Percentiles rank a stretch among this genome's conserved stretches.
These are phyloP conservation scores for Emydomyces testavorans DNA, from an alignment of 2,329 filamentous ascomycete species.

Conservation along the genomic window DNA sequence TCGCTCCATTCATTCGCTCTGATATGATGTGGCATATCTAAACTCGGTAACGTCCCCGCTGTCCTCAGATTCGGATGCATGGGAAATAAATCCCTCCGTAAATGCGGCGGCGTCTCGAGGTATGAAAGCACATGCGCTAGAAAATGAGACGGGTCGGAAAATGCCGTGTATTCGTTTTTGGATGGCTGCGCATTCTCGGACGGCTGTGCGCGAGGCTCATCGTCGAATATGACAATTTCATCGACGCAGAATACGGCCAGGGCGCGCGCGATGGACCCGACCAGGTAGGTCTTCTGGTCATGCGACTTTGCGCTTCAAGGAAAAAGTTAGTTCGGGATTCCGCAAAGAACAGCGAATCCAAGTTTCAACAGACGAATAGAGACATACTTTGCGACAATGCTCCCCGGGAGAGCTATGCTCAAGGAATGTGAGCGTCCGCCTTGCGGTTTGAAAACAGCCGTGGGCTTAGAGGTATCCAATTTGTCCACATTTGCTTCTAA, in stretches of 20 bases:
- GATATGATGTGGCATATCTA: constrained; percentile 79
- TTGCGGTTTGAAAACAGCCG: constrained; percentile 54
- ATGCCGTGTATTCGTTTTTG: constrained; percentile 49
- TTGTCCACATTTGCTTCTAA: constrained; percentile 15
- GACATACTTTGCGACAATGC: constrained; percentile 60
- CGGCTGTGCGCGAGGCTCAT: constrained; percentile 35
- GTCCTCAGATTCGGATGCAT: constrained; percentile 65
- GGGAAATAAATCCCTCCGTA: constrained; percentile 63
- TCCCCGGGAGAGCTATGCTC: constrained; percentile 66
- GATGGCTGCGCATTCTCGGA: constrained; percentile 38
- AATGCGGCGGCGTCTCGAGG: constrained; percentile 72
- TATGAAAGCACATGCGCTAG: constrained; percentile 67
- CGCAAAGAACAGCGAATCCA: neutral
- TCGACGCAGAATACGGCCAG: constrained; percentile 75
- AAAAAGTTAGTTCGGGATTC: neutral
- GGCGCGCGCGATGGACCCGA: constrained; percentile 66
- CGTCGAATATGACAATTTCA: constrained; percentile 72
- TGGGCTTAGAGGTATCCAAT: constrained; percentile 54
- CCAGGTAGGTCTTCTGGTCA: constrained; percentile 62
- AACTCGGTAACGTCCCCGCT: constrained; percentile 60
- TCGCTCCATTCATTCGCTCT: constrained; percentile 64
- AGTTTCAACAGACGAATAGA: neutral
- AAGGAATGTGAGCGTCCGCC: constrained; percentile 60
- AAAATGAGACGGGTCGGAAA: constrained; percentile 66
- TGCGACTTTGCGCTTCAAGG: constrained; percentile 52